phyloP scores from a whole-genome alignment of 495 filamentous ascomycete genomes.

The Aspergillus nidulans region DNA sequence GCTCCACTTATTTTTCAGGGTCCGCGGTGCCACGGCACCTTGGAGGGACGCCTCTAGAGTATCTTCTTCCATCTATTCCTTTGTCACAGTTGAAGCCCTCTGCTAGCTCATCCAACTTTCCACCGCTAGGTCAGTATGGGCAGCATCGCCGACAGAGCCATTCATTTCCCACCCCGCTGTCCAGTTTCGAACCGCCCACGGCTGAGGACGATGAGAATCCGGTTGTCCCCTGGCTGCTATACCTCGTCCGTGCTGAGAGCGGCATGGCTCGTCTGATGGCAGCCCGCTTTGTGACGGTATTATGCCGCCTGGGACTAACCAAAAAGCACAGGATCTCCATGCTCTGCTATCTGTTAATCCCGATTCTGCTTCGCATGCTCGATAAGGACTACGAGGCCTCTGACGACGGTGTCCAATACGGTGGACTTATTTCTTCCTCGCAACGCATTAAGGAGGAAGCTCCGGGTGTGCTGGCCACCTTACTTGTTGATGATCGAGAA shows the following conservation, averaged over 20 bases:
- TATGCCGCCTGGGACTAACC: slow-evolving; percentile 66
- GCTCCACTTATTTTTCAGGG: slow-evolving; percentile 40
- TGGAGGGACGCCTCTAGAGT: slow-evolving; percentile 52
- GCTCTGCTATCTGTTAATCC: slow-evolving; percentile 65
- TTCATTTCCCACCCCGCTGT: slow-evolving; percentile 33
- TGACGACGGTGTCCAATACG: slow-evolving; percentile 35
- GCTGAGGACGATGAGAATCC: slow-evolving; percentile 69
- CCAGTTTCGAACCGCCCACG: slow-evolving; percentile 32
- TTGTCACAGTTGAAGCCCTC: slow-evolving; percentile 29
- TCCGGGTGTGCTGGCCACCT: slow-evolving; percentile 67
- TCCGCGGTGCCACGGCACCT: slow-evolving; percentile 40
- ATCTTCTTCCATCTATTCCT: slow-evolving; percentile 52
- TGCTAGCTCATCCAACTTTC: slow-evolving; percentile 45
- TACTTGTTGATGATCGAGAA: slow-evolving; percentile 69
- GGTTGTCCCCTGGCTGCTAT: slow-evolving; percentile 78
- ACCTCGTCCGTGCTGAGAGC: slow-evolving; percentile 57
- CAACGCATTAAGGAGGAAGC: slow-evolving; percentile 60
- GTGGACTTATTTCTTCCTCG: slow-evolving; percentile 35
- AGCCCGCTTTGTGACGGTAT: slow-evolving; percentile 69
- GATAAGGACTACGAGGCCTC: slow-evolving; percentile 48
- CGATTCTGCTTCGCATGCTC: slow-evolving; percentile 66
- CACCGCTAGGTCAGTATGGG: slow-evolving; percentile 49
- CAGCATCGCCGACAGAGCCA: slow-evolving; percentile 42
- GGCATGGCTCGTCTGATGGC: slow-evolving; percentile 71
- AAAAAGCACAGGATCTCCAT: slow-evolving; percentile 57